Evolutionary conservation across 495 filamentous ascomycete genomes (phyloP), one percentile per base, ranked within the genome.

Genomic region (Penicillium coffeae): DNA sequence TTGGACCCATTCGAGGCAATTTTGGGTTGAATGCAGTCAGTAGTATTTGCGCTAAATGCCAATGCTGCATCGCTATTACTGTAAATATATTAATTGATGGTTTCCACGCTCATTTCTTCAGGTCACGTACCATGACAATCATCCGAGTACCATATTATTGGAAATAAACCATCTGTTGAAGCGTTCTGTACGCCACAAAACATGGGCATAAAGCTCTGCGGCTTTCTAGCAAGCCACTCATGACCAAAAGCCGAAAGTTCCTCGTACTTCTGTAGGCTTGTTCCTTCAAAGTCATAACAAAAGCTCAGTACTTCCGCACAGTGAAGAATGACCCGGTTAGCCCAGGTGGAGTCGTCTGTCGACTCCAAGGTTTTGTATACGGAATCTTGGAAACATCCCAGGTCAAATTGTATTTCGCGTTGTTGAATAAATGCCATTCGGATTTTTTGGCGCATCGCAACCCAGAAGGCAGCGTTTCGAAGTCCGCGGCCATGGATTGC

Each of bases 401-500:
- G 44, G 12, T 56, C 46, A 33, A 59, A 41, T 0, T 38, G 33
- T 15, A 69, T 45, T 1, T 61, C 38, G 5, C 57, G 55, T 42
- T 64, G 63, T 35, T 59, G 65, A n/a, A 58, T 54, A 38, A 71
- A 65, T 1, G 61, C 48, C 15, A 61, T 63, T 22, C 60, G 55
- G 7, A 71, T 50, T 14, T 68, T 63, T 50, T 69, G 67, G 9
- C 67, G 58, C 15, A 63, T 48, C 3, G 50, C 65, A 12, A 69
- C 52, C 44, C 63, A 57, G 43, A 62, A 66, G 10, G 65, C 60
- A 5, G 65, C 67, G 14, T 59, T 51, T 1, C 57, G 56, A 9
- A 71, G 54, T 14, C 63, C 52, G n/a, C 19, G 14, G 1, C 38
- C 44, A 21, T 22, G 5, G n/a, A 48, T 39, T 22, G 50, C 50